Percentiles rank a stretch among this genome's conserved stretches.
Conservation (phyloP, 2,329 filamentous ascomycete species). For the Trichoderma citrinoviride region DNA sequence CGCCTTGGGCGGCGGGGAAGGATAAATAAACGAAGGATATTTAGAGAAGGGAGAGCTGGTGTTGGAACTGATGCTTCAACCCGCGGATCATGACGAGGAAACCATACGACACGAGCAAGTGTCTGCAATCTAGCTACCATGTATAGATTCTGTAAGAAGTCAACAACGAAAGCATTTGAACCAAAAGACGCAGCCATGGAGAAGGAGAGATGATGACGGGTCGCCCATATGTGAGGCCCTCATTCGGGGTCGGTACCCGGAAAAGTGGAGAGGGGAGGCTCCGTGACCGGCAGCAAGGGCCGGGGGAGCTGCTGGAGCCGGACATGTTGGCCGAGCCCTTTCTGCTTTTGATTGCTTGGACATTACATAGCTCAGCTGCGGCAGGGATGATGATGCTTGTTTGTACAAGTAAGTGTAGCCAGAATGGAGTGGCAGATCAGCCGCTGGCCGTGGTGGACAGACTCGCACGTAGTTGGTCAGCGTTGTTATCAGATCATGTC, state of each 20-base stretch:
- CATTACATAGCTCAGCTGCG: not conserved
- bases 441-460: not conserved
- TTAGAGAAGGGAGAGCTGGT: not conserved
- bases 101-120: not conserved
- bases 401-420: not conserved
- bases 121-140: not conserved
- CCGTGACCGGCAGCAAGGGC: slow-evolving; percentile 14
- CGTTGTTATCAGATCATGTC: not conserved
- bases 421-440: not conserved
- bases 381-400: not conserved
- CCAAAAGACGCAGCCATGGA: not conserved
- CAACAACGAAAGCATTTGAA: not conserved
- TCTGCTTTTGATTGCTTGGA: not conserved
- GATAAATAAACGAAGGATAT: not conserved
- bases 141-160: slow-evolving; percentile 1
- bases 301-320: slow-evolving; percentile 3
- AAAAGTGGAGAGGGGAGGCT: slow-evolving; percentile 13
- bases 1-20: not conserved
- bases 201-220: not conserved
- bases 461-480: no score
- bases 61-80: not conserved
- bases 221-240: not conserved
- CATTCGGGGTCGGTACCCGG: slow-evolving; percentile 16
- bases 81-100: not conserved
- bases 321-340: not conserved